Conservation (phyloP, 768 basidiomycete species). For the Dioszegia hungarica region DNA sequence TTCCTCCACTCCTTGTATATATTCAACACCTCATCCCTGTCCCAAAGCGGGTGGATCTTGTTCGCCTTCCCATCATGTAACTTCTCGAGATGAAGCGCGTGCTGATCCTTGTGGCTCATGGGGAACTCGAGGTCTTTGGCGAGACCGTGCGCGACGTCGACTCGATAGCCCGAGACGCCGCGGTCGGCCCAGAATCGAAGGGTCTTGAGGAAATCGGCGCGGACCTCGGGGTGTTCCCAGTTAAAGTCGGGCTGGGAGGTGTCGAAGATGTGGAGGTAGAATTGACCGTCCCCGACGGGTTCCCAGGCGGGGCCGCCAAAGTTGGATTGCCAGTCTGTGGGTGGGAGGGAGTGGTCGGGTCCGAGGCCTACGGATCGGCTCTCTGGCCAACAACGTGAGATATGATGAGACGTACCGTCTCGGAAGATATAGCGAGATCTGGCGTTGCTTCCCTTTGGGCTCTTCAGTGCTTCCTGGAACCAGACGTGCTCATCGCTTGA, state of each 20-base stretch:
- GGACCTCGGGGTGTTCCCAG: constrained; percentile 35
- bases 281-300: constrained; percentile 36
- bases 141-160: constrained; percentile 39
- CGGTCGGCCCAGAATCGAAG: constrained; percentile 37
- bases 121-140: constrained; percentile 27
- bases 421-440: constrained; percentile 35
- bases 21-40: constrained; percentile 33
- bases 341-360: constrained; percentile 23
- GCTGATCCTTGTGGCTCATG: constrained; percentile 16
- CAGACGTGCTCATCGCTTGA: constrained; percentile 38
- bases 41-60: constrained; percentile 24
- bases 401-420: constrained; percentile 24
- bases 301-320: constrained; percentile 40
- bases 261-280: constrained; percentile 38
- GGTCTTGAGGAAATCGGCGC: constrained; percentile 37
- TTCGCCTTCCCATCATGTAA: constrained; percentile 18
- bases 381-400: not conserved
- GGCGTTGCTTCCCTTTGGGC: constrained; percentile 25
- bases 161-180: constrained; percentile 37
- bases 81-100: constrained; percentile 12
- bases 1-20: constrained; percentile 38
- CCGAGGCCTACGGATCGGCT: constrained; percentile 19
- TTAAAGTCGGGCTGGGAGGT: constrained; percentile 40
- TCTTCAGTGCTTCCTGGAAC: constrained; percentile 38
- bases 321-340: constrained; percentile 29